Percentiles rank a stretch among this genome's conserved stretches.
These are phyloP conservation scores for Syzygium malaccense DNA, from an alignment of 441 rosid species.

Conservation along the genomic window DNA sequence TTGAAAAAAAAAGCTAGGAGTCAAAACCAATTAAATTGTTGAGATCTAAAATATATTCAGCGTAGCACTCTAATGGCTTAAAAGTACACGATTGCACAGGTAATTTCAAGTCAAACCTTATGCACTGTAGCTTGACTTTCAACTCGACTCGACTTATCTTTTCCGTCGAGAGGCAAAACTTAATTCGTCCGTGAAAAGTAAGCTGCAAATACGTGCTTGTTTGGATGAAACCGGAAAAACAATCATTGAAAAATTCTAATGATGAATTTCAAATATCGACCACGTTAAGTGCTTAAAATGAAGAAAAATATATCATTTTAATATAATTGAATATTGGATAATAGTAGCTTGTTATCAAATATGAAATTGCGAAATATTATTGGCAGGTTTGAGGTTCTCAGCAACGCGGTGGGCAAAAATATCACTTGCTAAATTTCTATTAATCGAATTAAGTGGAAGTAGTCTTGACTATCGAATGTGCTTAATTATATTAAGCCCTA, in stretches of 20 bases:
- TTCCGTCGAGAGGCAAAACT: not conserved
- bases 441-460: not conserved
- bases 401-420: not conserved
- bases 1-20: not conserved
- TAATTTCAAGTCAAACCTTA: not conserved
- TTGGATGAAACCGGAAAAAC: too few species aligned
- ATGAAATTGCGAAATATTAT: not conserved
- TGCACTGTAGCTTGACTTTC: not conserved
- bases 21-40: not conserved
- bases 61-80: not conserved
- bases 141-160: not conserved
- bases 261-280: not conserved
- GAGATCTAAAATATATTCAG: not conserved
- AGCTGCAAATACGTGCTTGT: not conserved
- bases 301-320: too few species aligned
- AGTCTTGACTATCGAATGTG: not conserved
- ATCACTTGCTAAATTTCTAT: not conserved
- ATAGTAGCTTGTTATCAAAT: not conserved
- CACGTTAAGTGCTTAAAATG: not conserved
- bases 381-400: not conserved
- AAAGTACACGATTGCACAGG: accelerated
- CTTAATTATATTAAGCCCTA: not conserved
- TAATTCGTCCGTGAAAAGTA: not conserved
- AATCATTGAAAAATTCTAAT: not conserved
- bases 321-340: not conserved